phyloP scores from a whole-genome alignment of 805 yeast genomes.

The Kuraishia piskuri region DNA sequence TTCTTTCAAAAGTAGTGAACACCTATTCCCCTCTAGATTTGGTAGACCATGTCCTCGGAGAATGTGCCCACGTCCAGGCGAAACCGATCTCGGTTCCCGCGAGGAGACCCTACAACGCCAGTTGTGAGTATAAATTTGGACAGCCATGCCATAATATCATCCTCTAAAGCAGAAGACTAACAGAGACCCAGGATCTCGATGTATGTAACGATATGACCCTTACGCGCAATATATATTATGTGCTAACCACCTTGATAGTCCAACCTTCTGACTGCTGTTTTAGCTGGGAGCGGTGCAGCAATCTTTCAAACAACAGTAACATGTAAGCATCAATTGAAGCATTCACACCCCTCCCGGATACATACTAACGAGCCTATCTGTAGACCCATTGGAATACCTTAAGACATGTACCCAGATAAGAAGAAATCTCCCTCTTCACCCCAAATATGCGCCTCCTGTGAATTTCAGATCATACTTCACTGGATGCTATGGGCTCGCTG shows the following conservation, averaged over 20 bases:
- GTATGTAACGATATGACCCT: not conserved
- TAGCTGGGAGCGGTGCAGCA: conserved; percentile 56
- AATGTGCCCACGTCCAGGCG: conserved; percentile 1
- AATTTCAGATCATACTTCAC: conserved; percentile 24
- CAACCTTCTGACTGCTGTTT: conserved; percentile 46
- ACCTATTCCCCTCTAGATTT: too few relatives aligned
- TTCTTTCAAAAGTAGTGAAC: too few relatives aligned
- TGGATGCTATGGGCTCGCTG: conserved; percentile 71
- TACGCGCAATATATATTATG: not conserved
- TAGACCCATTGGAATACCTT: conserved; percentile 57
- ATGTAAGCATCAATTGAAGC: conserved; percentile 13
- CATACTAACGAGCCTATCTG: not conserved
- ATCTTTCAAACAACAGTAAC: conserved; percentile 53
- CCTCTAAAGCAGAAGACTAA: not conserved
- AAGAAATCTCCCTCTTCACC: conserved; percentile 24
- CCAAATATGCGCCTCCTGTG: conserved; percentile 25
- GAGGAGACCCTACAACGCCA: not conserved
- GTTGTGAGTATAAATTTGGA: not conserved
- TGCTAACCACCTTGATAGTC: conserved; percentile 14
- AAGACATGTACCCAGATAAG: conserved; percentile 59
- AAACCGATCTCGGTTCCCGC: not conserved
- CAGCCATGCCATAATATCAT: not conserved
- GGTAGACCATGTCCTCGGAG: not conserved
- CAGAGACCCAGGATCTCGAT: not conserved
- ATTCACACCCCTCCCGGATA: not conserved